phyloP scores from a whole-genome alignment of 768 basidiomycete species.

The Aureoboletus auriporus region DNA sequence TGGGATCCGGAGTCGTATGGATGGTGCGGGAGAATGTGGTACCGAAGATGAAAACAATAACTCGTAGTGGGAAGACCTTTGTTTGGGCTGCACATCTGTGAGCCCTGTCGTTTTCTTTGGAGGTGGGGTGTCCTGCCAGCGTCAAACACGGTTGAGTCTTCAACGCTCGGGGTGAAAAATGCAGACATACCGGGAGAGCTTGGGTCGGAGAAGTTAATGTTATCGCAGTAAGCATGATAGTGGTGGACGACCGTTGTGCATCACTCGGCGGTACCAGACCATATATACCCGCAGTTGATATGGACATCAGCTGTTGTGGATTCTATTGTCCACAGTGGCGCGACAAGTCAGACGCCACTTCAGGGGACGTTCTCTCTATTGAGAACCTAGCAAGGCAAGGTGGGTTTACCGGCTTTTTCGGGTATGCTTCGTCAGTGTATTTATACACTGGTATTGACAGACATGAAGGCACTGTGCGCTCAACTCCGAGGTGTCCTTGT shows the following conservation, averaged over 20 bases:
- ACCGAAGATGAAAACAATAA: neutral
- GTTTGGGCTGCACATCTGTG: neutral
- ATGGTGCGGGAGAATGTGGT: neutral
- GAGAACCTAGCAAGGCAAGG: neutral
- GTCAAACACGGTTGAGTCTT: neutral
- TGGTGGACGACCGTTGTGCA: neutral
- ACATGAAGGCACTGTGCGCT: neutral
- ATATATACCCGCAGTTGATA: conserved; percentile 11
- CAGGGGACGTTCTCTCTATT: neutral
- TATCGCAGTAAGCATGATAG: conserved; percentile 8
- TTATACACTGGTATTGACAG: neutral
- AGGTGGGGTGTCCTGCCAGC: conserved; percentile 4
- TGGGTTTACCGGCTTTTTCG: conserved; percentile 4
- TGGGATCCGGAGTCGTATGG: neutral
- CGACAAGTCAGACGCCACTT: conserved; percentile 5
- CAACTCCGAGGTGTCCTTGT: neutral
- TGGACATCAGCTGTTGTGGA: conserved; percentile 11
- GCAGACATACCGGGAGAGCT: conserved; percentile 8
- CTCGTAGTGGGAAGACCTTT: neutral
- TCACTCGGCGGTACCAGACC: neutral
- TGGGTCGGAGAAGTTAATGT: neutral
- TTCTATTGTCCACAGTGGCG: conserved; percentile 7
- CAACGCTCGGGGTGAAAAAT: neutral
- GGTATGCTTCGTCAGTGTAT: conserved; percentile 4
- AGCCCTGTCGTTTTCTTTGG: neutral